Evolutionary conservation across 805 yeast genomes (phyloP), one percentile per base, ranked within the genome.

Genomic region (Grigorovia yakushimaensis): DNA sequence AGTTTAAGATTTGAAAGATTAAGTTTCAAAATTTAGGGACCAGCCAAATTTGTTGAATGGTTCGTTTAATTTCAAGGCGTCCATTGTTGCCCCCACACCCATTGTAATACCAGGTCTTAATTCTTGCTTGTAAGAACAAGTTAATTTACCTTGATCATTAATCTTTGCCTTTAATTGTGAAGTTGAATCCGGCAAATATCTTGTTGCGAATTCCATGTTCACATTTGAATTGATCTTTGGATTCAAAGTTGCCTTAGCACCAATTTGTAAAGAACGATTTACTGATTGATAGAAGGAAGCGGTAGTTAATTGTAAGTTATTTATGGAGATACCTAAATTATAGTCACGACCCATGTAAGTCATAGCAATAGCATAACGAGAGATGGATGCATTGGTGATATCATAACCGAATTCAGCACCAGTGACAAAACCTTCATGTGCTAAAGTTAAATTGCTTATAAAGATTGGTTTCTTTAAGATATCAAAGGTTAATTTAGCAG

Each of bases 341-440:
- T 88, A 91, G 62, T 81, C 76, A 57, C 89, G 84, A 65, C 86
- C 87, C 66, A 85, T 75, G 84, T 88, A 93, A 66, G 97, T 98
- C 61, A 86, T 75, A 61, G 94, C 95, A 53, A 89, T 84, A 51
- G 96, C 82, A 81, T 88, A 88, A 72, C 86, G 86, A 72, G 95
- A 85, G 67, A 93, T 82, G 71, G 87, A 78, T 65, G 96, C 98
- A 58, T 85, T 78, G 60, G 86, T 77, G 66, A 93, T 87, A 74
- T 93, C 98, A 78, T 93, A 93, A 62, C 95, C 93, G 67, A 91
- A 81, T 75, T 93, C 95, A 59, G 89, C 95, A 73, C 98, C 98
- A 60, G 91, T 91, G 59, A 94, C 81, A 79, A 88, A 83, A 61
- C 96, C 96, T 62, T 88, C 96, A 74, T 87, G 95, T 64, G 96